Percentiles rank a stretch among this genome's conserved stretches.
Evolutionary conservation across 2,329 filamentous ascomycete species (phyloP).

Genomic region (Claviceps quebecensis): DNA sequence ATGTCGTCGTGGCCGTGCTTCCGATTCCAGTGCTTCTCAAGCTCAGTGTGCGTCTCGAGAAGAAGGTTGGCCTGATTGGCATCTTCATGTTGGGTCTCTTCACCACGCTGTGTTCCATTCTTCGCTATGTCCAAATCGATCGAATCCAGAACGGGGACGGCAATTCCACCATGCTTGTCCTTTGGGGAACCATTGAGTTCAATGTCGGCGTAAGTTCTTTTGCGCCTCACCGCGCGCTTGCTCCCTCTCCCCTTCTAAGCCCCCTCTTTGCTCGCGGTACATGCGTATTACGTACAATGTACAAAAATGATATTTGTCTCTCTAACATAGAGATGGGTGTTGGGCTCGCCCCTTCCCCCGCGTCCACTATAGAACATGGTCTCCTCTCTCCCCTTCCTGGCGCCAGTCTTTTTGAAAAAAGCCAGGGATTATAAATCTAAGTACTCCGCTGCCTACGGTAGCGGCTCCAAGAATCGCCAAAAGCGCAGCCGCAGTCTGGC

Average conservation of each 20-base stretch:
- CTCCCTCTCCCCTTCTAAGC: neutral
- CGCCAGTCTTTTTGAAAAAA: constrained; percentile 28
- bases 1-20: constrained; percentile 33
- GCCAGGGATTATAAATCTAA: constrained; percentile 28
- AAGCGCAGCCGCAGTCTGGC: constrained; percentile 11
- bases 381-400: constrained; percentile 31
- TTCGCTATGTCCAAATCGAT: constrained; percentile 37
- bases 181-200: constrained; percentile 44
- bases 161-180: constrained; percentile 40
- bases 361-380: constrained; percentile 26
- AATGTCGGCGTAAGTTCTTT: constrained; percentile 35
- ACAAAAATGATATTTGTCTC: neutral
- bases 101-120: constrained; percentile 39
- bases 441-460: constrained; percentile 10
- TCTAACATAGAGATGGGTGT: neutral
- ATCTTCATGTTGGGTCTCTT: constrained; percentile 40
- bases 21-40: constrained; percentile 35
- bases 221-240: neutral
- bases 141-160: constrained; percentile 35
- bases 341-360: neutral
- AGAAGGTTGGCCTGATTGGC: constrained; percentile 35
- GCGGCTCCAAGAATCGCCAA: constrained; percentile 12
- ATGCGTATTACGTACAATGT: too few relatives aligned
- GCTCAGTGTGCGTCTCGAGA: constrained; percentile 31
- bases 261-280: too few relatives aligned